Conservation (phyloP, 106 monocot genomes). For the Allium cepa region DNA sequence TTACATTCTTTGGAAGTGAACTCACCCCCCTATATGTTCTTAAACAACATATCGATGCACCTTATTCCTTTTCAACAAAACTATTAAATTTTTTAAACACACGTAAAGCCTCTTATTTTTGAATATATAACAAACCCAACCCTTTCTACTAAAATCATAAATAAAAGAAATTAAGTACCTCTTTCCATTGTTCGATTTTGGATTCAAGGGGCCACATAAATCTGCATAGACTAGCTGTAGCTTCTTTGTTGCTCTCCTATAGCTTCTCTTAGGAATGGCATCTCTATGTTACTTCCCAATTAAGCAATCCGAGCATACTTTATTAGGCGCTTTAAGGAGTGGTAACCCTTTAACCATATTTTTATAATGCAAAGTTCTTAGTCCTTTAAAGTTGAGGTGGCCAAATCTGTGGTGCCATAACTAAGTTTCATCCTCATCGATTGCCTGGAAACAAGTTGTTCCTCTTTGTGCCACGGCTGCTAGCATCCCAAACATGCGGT, state of each 20-base stretch:
- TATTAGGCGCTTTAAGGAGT: too few species aligned
- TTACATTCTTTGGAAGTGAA: constrained; percentile 6
- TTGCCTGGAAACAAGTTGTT: background rate
- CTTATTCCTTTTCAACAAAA: background rate
- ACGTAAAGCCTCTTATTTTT: background rate
- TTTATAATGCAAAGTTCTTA: too few species aligned
- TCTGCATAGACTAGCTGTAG: background rate
- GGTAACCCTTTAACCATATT: too few species aligned
- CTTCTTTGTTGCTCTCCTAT: background rate
- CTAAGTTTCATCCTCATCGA: background rate
- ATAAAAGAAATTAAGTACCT: background rate
- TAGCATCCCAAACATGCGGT: constrained; percentile 1
- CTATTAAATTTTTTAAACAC: background rate
- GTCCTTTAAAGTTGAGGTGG: too few species aligned
- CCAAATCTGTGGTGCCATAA: background rate
- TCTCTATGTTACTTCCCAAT: too few species aligned
- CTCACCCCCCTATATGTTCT: background rate
- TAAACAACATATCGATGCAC: background rate
- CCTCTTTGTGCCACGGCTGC: background rate
- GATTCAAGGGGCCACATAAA: background rate
- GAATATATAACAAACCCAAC: background rate
- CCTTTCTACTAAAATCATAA: too few species aligned
- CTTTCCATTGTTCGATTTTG: background rate
- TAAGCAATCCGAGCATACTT: too few species aligned
- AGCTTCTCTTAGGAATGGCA: too few species aligned